Percentiles rank a stretch among this genome's conserved stretches.
phyloP scores from a whole-genome alignment of 2,329 filamentous ascomycete species.

The Neofusicoccum sp. region DNA sequence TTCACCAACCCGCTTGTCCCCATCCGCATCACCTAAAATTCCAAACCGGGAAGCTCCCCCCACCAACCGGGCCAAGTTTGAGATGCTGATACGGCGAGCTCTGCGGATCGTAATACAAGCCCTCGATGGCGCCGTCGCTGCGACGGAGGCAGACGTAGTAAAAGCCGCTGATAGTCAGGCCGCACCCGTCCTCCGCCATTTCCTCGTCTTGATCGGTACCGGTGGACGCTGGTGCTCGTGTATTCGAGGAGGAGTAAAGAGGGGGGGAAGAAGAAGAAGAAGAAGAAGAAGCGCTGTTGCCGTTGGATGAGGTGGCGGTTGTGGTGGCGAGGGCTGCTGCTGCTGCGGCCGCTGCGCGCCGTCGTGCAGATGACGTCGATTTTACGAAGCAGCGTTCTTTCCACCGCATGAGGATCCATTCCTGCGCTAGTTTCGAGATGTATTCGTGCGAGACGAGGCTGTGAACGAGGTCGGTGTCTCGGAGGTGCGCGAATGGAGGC shows the following conservation, averaged over 20 bases:
- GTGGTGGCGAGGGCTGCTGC: conserved; percentile 16
- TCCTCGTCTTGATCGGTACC: conserved; percentile 15
- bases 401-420: conserved; percentile 59
- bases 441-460: conserved; percentile 43
- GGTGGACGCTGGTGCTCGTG: neutral
- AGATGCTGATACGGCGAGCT: conserved; percentile 55
- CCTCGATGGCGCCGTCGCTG: conserved; percentile 48
- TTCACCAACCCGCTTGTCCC: conserved; percentile 64
- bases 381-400: conserved; percentile 53
- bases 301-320: neutral
- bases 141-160: conserved; percentile 53
- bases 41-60: conserved; percentile 39
- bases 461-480: conserved; percentile 43
- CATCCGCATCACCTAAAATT: conserved; percentile 33
- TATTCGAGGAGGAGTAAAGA: neutral
- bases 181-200: conserved; percentile 32
- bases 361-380: conserved; percentile 22
- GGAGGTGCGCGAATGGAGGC: conserved; percentile 40
- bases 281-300: neutral
- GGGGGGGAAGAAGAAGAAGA: neutral
- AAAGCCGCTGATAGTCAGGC: conserved; percentile 54
- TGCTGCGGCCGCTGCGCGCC: conserved; percentile 1
- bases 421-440: conserved; percentile 38
- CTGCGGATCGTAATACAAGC: conserved; percentile 56
- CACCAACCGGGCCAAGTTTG: conserved; percentile 39